Percentiles rank a stretch among this genome's conserved stretches.
Conservation (phyloP, 1,139 yeast genomes). For the Yamadazyma sp. region DNA sequence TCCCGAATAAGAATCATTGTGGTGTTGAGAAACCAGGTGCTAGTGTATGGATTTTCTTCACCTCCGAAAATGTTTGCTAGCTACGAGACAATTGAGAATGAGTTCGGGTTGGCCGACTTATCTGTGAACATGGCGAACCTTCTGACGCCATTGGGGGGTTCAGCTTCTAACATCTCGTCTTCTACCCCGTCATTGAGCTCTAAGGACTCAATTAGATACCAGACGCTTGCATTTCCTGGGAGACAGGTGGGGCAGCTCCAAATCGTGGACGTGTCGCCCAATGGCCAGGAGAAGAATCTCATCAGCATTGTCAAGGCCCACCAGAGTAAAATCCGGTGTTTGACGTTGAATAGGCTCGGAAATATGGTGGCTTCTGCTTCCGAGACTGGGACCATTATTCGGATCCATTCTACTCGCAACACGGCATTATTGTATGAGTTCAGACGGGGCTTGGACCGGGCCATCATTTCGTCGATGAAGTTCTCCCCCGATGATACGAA, state of each 20-base stretch:
- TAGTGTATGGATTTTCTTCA: constrained; percentile 76
- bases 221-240: constrained; percentile 73
- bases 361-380: constrained; percentile 85
- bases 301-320: constrained; percentile 84
- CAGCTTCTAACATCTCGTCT: constrained; percentile 10
- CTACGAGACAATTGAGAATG: constrained; percentile 72
- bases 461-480: constrained; percentile 76
- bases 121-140: constrained; percentile 29
- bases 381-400: constrained; percentile 79
- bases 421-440: constrained; percentile 80
- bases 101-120: constrained; percentile 67
- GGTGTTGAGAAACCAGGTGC: constrained; percentile 63
- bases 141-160: constrained; percentile 7
- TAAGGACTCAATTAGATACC: constrained; percentile 31
- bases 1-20: constrained; percentile 77
- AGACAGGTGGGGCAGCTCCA: constrained; percentile 74
- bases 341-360: constrained; percentile 72
- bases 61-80: constrained; percentile 71
- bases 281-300: constrained; percentile 59
- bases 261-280: constrained; percentile 64
- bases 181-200: constrained; percentile 18
- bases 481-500: constrained; percentile 75
- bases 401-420: constrained; percentile 73
- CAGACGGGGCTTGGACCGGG: constrained; percentile 84
- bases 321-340: constrained; percentile 63